Conservation (phyloP, 2,329 filamentous ascomycete species). For the Rhynchosporium graminicola region DNA sequence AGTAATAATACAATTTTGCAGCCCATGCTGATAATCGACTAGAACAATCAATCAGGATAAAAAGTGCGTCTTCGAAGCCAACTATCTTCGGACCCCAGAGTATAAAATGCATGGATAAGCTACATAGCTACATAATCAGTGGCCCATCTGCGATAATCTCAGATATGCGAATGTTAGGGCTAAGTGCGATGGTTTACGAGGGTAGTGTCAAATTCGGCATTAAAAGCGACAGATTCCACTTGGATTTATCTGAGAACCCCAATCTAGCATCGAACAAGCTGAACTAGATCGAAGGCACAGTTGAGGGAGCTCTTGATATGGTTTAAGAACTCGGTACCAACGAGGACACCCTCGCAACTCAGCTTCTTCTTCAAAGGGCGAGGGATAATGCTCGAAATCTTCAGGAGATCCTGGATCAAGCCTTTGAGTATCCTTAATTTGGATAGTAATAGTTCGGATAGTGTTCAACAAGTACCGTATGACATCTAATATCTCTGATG, state of each 20-base stretch:
- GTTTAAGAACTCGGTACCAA: neutral
- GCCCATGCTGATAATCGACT: neutral
- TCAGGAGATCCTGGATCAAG: neutral
- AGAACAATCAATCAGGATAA: neutral
- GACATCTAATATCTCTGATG: neutral
- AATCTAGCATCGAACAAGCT: neutral
- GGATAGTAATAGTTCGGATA: neutral
- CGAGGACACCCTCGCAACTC: neutral
- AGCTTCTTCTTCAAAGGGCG: neutral
- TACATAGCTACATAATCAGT: neutral
- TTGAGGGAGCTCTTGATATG: neutral
- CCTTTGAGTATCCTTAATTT: neutral
- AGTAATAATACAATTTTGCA: neutral
- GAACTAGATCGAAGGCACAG: neutral
- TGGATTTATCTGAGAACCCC: neutral
- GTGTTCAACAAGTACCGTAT: neutral
- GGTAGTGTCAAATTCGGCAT: neutral
- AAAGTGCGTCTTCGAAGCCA: neutral
- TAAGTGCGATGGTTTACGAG: neutral
- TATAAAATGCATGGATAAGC: neutral
- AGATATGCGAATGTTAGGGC: neutral
- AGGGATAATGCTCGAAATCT: neutral
- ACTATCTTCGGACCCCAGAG: neutral
- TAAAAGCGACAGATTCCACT: neutral
- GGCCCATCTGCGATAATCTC: neutral